phyloP scores from a whole-genome alignment of 331 rosid species.

The Acacia concinna region DNA sequence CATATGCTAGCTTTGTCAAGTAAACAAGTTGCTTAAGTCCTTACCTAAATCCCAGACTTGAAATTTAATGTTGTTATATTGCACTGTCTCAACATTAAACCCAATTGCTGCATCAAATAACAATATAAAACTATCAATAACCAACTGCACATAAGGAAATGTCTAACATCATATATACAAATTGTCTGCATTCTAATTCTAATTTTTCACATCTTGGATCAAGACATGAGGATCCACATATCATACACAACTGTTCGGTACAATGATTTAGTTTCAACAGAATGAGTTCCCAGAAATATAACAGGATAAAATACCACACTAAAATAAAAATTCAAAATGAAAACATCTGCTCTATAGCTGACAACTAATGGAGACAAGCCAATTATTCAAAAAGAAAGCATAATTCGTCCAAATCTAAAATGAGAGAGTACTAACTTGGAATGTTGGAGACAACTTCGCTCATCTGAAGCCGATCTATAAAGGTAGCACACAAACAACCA shows the following conservation, averaged over 20 bases:
- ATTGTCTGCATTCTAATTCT: not conserved
- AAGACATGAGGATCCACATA: not conserved
- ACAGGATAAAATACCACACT: not conserved
- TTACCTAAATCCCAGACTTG: conserved; percentile 99
- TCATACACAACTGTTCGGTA: not conserved
- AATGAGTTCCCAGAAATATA: not conserved
- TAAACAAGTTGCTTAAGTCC: not conserved
- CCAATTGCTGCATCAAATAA: conserved; percentile 52
- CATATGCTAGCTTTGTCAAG: not conserved
- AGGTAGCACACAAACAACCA: not conserved
- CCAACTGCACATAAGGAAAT: not conserved
- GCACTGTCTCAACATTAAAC: conserved; percentile 97
- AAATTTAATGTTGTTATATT: conserved; percentile 93
- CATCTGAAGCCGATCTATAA: conserved; percentile 85
- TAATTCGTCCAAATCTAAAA: conserved; percentile 11
- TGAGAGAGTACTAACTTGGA: conserved; percentile 66
- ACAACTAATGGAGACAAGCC: not conserved
- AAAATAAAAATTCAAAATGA: not conserved
- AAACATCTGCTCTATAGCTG: not conserved
- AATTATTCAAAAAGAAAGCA: not conserved
- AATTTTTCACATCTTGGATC: not conserved
- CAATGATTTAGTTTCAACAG: not conserved
- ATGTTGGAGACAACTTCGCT: conserved; percentile 81
- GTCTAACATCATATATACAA: not conserved
- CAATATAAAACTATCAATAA: not conserved